Evolutionary conservation across 768 basidiomycete genomes (phyloP), one percentile per base, ranked within the genome.

Genomic region (Heimioporus sp.): DNA sequence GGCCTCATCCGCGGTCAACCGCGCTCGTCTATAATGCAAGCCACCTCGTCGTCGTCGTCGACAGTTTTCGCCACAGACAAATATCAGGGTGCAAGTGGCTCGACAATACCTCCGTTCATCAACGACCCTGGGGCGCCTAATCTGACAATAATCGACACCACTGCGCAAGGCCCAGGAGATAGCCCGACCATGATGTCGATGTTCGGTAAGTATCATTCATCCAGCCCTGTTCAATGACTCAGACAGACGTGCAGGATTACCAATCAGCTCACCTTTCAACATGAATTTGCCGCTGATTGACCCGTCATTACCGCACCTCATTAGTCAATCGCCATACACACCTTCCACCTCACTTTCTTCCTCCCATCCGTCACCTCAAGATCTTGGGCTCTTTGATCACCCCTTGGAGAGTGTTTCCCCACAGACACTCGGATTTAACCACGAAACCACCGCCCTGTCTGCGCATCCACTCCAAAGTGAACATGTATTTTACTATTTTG

Each of bases 1-100:
- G 88, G 88, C 54, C 80, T 90, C 64, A 90, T 92, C 59, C 85
- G 90, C 32, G 90, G 90, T 38, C 88, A 90, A 63, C 90, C 88
- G 13, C 83, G 87, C 19, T 72, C 85, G 43, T 77, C 80, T 51
- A 73, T 79, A 52, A 60, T 77, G 48, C 72, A 75, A 55, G 68
- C 74, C 41, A 54, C 62, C 0, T 58, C 66, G 32, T 67, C 65
- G 2, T 59, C 70, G 43, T 64, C 66, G 49, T 53, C 64, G 52
- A 59, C 67, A 13, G 73, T 76, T 28, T 72, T 75, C n/a, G 48
- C 70, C 24, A 49, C 68, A 2, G 60, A 63, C 15, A 59, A 64
- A 50, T 63, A 66, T 20, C 69, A 65, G 4, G 53, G 42, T 53
- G 46, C 57, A 15, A 59, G 43, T 32, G 56, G 53, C 50, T 58